Percentiles rank a stretch among this genome's conserved stretches.
Evolutionary conservation across 2,329 filamentous ascomycete species (phyloP).

Genomic region (Calonectria leucothoes): DNA sequence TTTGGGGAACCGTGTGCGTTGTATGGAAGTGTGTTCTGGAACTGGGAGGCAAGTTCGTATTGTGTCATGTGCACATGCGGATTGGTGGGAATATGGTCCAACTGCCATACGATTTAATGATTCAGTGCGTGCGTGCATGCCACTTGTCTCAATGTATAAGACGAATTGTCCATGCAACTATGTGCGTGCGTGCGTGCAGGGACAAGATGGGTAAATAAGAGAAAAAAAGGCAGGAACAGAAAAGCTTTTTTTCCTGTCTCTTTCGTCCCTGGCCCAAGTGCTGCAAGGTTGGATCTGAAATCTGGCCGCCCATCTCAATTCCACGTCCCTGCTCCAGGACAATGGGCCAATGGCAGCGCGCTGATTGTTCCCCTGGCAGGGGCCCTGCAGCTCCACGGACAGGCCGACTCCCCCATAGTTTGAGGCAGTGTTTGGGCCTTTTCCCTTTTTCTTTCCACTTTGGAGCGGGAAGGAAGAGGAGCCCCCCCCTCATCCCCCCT

Average conservation of each 20-base stretch:
- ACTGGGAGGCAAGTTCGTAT: background rate
- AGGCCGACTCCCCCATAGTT: slow-evolving; percentile 13
- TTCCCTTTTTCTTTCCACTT: background rate
- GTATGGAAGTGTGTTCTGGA: background rate
- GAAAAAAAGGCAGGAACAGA: background rate
- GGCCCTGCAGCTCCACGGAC: background rate
- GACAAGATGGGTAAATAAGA: background rate
- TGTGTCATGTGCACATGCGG: background rate
- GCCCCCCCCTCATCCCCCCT: background rate
- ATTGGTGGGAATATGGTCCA: background rate
- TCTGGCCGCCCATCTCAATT: background rate
- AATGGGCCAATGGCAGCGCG: background rate
- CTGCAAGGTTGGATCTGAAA: background rate
- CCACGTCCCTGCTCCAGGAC: background rate
- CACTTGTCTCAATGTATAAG: background rate
- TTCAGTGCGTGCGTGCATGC: too few relatives aligned
- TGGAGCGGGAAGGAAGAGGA: background rate
- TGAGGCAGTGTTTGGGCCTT: slow-evolving; percentile 22
- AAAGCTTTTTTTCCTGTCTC: too few relatives aligned
- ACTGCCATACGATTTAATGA: background rate
- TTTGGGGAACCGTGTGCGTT: background rate
- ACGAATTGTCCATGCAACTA: background rate
- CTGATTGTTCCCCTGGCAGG: background rate
- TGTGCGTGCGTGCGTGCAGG: background rate
- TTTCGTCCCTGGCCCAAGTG: background rate